Conservation (phyloP, 2,329 filamentous ascomycete species). For the Fusarium sulawesiense region DNA sequence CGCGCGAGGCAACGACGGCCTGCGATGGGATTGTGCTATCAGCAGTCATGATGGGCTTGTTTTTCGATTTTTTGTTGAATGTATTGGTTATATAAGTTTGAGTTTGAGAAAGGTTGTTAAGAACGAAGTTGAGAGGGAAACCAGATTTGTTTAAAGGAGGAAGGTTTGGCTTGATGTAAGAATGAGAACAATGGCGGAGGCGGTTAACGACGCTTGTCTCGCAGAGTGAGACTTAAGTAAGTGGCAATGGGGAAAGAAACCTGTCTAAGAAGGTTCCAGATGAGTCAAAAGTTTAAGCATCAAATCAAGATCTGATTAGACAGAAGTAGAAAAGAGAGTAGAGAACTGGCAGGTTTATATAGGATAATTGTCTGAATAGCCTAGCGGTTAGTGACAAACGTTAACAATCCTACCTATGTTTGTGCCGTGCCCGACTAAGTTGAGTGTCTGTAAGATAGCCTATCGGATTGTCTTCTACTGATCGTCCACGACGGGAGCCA, state of each 20-base stretch:
- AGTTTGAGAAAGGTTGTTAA: not conserved
- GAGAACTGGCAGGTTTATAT: constrained; percentile 28
- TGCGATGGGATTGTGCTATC: constrained; percentile 38
- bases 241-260: constrained; percentile 19
- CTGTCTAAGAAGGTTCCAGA: constrained; percentile 16
- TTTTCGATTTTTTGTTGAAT: constrained; percentile 1
- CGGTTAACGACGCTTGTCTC: constrained; percentile 21
- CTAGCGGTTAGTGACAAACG: constrained; percentile 7
- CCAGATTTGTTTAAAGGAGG: not conserved
- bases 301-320: constrained; percentile 2
- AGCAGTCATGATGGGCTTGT: constrained; percentile 45
- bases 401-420: not conserved
- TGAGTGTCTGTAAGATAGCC: not conserved
- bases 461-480: constrained; percentile 23
- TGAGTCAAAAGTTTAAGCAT: constrained; percentile 12
- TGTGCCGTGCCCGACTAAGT: not conserved
- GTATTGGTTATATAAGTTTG: not conserved
- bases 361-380: constrained; percentile 8
- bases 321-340: not conserved
- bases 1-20: constrained; percentile 35
- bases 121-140: not conserved
- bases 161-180: not conserved
- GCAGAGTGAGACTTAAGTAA: constrained; percentile 6
- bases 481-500: constrained; percentile 16
- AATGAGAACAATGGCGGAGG: constrained; percentile 17